Base-by-base conservation (phyloP, 2,329 filamentous ascomycete genomes). In the Truncatella angustata region DNA sequence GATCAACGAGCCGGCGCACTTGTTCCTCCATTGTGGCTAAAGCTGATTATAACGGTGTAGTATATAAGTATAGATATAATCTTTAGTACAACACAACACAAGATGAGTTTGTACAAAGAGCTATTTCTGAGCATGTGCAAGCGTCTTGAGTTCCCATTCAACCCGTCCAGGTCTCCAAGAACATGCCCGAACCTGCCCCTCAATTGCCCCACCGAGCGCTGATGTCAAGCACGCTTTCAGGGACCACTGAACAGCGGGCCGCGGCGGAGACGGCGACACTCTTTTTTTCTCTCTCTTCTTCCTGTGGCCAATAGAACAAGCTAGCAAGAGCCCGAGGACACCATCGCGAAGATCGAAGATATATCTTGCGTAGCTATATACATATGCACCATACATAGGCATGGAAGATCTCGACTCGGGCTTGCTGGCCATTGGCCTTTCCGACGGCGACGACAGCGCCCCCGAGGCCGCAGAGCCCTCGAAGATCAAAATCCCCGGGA, bases 1-100 rank as follows among this genome's bases (percentile, higher is more conserved):
- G 91, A 49, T 87, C 75, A 3, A 90, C 86, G 10, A 96, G 76
- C 24, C 78, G 76, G 21, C 79, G 67, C 11, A 95, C 82, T 71
- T 92, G 87, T n/a, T 81, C 79, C 47, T 95, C 88, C 91, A 96
- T 95, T 0, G 51, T 56, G 16, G 11, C 16, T 26, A 12, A 4
- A 43, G 11, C 20, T n/a, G 14, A 32, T 32, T n/a, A n/a, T n/a
- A n/a, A n/a, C n/a, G n/a, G n/a, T n/a, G n/a, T n/a, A n/a, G n/a
- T n/a, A n/a, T n/a, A n/a, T n/a, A n/a, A n/a, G n/a, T n/a, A n/a
- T n/a, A n/a, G n/a, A n/a, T n/a, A n/a, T n/a, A n/a, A n/a, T n/a
- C n/a, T n/a, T n/a, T n/a, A n/a, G n/a, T n/a, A n/a, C n/a, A n/a
- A n/a, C n/a, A n/a, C n/a, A n/a, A n/a, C n/a, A n/a, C n/a, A n/a